Conservation (phyloP, 345 rosid genomes). For the Gossypium turneri region DNA sequence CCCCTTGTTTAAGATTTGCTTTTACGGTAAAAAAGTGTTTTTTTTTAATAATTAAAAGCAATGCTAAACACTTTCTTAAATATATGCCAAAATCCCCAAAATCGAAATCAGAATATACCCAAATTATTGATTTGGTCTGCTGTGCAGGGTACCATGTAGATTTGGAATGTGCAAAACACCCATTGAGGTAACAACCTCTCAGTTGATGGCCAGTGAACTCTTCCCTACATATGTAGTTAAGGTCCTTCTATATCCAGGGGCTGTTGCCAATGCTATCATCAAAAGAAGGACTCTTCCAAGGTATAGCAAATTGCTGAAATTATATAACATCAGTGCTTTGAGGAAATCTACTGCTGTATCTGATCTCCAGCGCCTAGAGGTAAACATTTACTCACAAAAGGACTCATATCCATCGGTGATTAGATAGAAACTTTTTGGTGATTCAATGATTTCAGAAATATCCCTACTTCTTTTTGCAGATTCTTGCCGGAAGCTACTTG, state of each 20-base stretch:
- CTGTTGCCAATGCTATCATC: conserved; percentile 41
- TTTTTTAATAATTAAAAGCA: no score
- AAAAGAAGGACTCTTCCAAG: conserved; percentile 31
- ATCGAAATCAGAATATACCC: not conserved
- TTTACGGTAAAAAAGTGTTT: no score
- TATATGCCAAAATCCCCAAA: not conserved
- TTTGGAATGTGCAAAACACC: conserved; percentile 66
- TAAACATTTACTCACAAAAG: conserved; percentile 1
- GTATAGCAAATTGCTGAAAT: conserved; percentile 32
- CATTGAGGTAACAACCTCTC: conserved; percentile 56
- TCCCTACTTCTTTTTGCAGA: conserved; percentile 26
- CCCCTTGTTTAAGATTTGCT: no score
- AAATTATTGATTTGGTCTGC: not conserved
- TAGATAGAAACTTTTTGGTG: not conserved
- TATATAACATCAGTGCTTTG: conserved; percentile 30
- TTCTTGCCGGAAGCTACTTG: conserved; percentile 74
- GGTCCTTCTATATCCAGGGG: conserved; percentile 75
- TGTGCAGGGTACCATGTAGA: conserved; percentile 61
- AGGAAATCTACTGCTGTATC: conserved; percentile 23
- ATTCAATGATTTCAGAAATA: not conserved
- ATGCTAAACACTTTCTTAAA: no score
- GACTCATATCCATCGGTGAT: not conserved
- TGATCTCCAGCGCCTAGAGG: conserved; percentile 63
- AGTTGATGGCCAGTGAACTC: conserved; percentile 46
- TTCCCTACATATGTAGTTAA: conserved; percentile 49